Percentiles rank a stretch among this genome's conserved stretches.
These are phyloP conservation scores for Ramaria sp. DNA, from an alignment of 768 basidiomycete species.

Conservation along the genomic window DNA sequence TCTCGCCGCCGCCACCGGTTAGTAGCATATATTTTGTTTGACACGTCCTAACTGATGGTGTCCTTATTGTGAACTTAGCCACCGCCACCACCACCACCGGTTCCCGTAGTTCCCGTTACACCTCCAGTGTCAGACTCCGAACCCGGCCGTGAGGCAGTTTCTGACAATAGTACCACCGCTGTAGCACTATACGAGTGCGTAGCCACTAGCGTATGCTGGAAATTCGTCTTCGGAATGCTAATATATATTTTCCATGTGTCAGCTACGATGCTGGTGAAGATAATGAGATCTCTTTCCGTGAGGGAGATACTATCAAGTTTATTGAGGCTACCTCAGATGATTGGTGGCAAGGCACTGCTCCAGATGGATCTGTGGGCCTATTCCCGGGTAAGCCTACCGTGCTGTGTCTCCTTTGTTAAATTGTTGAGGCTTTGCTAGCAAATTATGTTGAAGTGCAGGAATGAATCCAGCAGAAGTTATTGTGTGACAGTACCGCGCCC, in stretches of 20 bases:
- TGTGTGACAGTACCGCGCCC: no score
- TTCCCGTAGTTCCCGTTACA: conserved; percentile 33
- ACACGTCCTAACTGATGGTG: neutral
- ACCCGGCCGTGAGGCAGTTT: conserved; percentile 30
- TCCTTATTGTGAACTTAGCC: conserved; percentile 22
- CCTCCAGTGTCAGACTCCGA: conserved; percentile 26
- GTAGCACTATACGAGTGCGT: conserved; percentile 63
- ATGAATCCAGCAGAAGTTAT: no score
- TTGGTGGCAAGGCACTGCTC: conserved; percentile 73
- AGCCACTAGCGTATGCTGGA: neutral
- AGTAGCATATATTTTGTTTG: conserved; percentile 11
- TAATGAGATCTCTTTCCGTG: conserved; percentile 79
- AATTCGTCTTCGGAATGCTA: conserved; percentile 6
- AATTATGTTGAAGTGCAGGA: conserved; percentile 15
- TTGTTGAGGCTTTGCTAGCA: conserved; percentile 11
- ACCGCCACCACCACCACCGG: conserved; percentile 27
- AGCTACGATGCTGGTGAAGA: conserved; percentile 89
- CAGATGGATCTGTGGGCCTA: conserved; percentile 46
- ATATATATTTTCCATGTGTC: neutral
- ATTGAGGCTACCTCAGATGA: conserved; percentile 81
- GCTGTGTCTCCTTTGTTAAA: neutral
- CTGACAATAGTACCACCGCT: conserved; percentile 50
- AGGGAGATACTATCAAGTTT: conserved; percentile 68
- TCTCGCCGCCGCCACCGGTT: conserved; percentile 33
- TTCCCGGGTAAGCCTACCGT: conserved; percentile 55